A percentile compares a stretch with the other conserved stretches of the same genome.
phyloP scores from a whole-genome alignment of 1,139 yeast species.

The Hanseniaspora sp. region DNA sequence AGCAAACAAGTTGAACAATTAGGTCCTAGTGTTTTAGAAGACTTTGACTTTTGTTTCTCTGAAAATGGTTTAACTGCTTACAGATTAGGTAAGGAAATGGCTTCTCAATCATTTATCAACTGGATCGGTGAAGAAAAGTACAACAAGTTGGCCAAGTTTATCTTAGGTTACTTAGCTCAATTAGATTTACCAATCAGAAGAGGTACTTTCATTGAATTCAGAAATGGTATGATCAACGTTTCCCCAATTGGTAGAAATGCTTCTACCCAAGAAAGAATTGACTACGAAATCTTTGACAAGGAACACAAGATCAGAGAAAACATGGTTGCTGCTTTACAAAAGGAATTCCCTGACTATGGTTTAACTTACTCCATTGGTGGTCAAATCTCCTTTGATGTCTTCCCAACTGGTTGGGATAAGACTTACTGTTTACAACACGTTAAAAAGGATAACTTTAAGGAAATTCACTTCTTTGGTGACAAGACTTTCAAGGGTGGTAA shows the following conservation, averaged over 20 bases:
- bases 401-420: constrained; percentile 99
- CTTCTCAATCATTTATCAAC: constrained; percentile 82
- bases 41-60: constrained; percentile 90
- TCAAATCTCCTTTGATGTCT: constrained; percentile 95
- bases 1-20: constrained; percentile 92
- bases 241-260: constrained; percentile 99
- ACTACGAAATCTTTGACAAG: constrained; percentile 74
- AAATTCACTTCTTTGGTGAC: constrained; percentile 97
- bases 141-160: constrained; percentile 75
- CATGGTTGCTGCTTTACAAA: constrained; percentile 72
- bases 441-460: constrained; percentile 67
- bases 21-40: constrained; percentile 62
- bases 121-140: constrained; percentile 96
- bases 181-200: constrained; percentile 87
- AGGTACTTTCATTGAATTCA: constrained; percentile 96
- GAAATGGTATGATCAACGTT: constrained; percentile 98
- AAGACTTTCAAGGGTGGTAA: constrained; percentile 96
- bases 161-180: constrained; percentile 71
- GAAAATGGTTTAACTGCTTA: constrained; percentile 98
- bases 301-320: constrained; percentile 66
- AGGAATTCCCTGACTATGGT: constrained; percentile 69
- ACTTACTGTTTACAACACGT: constrained; percentile 94
- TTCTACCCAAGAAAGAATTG: constrained; percentile 82
- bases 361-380: constrained; percentile 98
- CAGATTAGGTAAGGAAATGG: constrained; percentile 75